Conservation (phyloP, 2,329 filamentous ascomycete species). For the Alternaria postmessia region DNA sequence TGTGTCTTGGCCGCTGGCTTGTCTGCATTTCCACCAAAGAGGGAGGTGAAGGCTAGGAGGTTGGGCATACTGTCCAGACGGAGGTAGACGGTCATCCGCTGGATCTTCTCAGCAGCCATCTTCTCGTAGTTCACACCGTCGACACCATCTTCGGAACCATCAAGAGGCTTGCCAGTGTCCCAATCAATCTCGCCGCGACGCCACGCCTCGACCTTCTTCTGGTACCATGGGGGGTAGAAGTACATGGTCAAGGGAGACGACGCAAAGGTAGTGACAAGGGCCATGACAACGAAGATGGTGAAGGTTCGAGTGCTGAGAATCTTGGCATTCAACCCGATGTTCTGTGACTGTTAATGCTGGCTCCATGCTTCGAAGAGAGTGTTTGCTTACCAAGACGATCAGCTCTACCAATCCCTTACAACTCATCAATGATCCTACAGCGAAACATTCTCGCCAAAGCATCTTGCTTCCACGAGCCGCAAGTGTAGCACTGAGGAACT, state of each 20-base stretch:
- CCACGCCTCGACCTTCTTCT: slow-evolving; percentile 76
- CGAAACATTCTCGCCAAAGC: slow-evolving; percentile 88
- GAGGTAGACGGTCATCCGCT: slow-evolving; percentile 78
- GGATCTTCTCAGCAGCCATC: slow-evolving; percentile 61
- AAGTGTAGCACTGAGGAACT: slow-evolving; percentile 82
- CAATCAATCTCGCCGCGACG: slow-evolving; percentile 90
- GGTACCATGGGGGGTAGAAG: slow-evolving; percentile 81
- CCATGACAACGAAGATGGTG: slow-evolving; percentile 96
- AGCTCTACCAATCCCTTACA: slow-evolving; percentile 95
- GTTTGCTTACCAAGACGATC: slow-evolving; percentile 80
- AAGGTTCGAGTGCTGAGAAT: slow-evolving; percentile 84
- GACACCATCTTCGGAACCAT: slow-evolving; percentile 49
- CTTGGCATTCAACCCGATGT: slow-evolving; percentile 82
- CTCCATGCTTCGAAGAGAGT: background rate
- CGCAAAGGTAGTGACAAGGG: slow-evolving; percentile 81
- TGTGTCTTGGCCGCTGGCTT: slow-evolving; percentile 51
- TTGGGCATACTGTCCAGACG: slow-evolving; percentile 85
- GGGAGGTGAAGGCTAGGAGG: slow-evolving; percentile 80
- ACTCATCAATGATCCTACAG: slow-evolving; percentile 92
- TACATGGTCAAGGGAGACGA: slow-evolving; percentile 79
- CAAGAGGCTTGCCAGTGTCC: slow-evolving; percentile 66
- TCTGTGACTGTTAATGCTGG: slow-evolving; percentile 55
- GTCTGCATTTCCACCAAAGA: slow-evolving; percentile 68
- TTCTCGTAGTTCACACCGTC: slow-evolving; percentile 60
- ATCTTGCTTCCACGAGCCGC: slow-evolving; percentile 79